Evolutionary conservation across 2,329 filamentous ascomycete species (phyloP), one percentile per base, ranked within the genome.

Genomic region (Talaromyces sp.): DNA sequence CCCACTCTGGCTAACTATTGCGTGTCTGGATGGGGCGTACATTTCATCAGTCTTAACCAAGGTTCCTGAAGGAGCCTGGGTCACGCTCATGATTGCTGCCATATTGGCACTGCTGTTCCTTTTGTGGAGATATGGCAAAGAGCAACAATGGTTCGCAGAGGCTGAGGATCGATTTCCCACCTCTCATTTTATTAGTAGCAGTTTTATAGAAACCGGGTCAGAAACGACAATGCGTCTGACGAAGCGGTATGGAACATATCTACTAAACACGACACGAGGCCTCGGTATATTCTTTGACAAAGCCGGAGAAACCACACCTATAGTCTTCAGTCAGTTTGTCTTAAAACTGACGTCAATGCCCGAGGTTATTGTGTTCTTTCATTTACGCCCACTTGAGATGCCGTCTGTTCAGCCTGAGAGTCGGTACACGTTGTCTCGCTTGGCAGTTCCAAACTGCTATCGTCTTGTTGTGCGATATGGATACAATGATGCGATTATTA

Each of bases 221-320:
- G 43, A 58, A 64, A 49, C 58, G 58, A 17, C 49, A 59, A 17
- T 61, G 78, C 5, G 67, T 19, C 72, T 81, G 4, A 24, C 38
- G 35, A 21, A 17, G 26, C 26, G 21, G 4, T 81, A 77, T 55
- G 77, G 77, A 11, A 72, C 71, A 10, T 69, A 66, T 35, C 63
- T 55, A 29, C 64, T 82, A 17, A 80, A 78, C 32, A 76, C 76
- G 0, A 82, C 84, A 55, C 79, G 78, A 59, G 89, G 80, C 35
- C 81, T 84, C 7, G 89, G 87, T 1, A 86, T 92, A 58, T 92
- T 90, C 77, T 91, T 92, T 70, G 89, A 92, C 75, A 92, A 93
- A 73, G 81, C 84, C 0, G 89, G 89, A 0, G 81, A 84, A 41
- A 81, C 82, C 6, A 84, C 84, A 0, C 88, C 87, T 1, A 82